Conservation (phyloP, 1,139 yeast species). For the Blastobotrys serpentis region DNA sequence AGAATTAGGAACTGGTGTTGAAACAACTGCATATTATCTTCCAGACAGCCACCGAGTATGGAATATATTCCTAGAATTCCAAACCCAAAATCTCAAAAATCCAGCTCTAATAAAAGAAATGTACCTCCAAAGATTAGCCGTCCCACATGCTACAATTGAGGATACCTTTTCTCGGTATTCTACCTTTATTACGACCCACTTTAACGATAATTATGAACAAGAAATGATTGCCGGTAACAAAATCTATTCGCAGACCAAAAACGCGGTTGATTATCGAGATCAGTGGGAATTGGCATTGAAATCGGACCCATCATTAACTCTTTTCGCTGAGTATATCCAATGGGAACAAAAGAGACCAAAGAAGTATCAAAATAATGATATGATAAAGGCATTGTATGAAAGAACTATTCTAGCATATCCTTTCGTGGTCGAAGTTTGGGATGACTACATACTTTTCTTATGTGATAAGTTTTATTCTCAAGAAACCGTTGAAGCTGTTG, state of each 20-base stretch:
- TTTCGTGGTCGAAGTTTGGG: slow-evolving; percentile 32
- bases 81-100: slow-evolving; percentile 15
- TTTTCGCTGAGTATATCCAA: slow-evolving; percentile 36
- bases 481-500: slow-evolving; percentile 17
- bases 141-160: slow-evolving; percentile 47
- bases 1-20: slow-evolving; percentile 24
- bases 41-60: slow-evolving; percentile 43
- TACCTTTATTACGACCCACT: slow-evolving; percentile 41
- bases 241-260: slow-evolving; percentile 38
- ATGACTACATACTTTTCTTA: slow-evolving; percentile 31
- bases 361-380: slow-evolving; percentile 18
- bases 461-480: slow-evolving; percentile 20
- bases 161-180: slow-evolving; percentile 49
- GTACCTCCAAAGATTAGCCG: slow-evolving; percentile 41
- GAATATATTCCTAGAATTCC: slow-evolving; percentile 32
- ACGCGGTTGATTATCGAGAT: slow-evolving; percentile 25
- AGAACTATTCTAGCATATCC: slow-evolving; percentile 27
- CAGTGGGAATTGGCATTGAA: slow-evolving; percentile 27
- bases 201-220: slow-evolving; percentile 41
- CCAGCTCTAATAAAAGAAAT: slow-evolving; percentile 30
- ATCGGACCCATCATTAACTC: slow-evolving; percentile 19
- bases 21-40: slow-evolving; percentile 41
- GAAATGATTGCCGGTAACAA: slow-evolving; percentile 45
- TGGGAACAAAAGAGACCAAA: slow-evolving; percentile 26
- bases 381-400: slow-evolving; percentile 28